Evolutionary conservation across 192 early-diverging fungal genomes (phyloP).

Genomic region (Coemansia biformis): DNA sequence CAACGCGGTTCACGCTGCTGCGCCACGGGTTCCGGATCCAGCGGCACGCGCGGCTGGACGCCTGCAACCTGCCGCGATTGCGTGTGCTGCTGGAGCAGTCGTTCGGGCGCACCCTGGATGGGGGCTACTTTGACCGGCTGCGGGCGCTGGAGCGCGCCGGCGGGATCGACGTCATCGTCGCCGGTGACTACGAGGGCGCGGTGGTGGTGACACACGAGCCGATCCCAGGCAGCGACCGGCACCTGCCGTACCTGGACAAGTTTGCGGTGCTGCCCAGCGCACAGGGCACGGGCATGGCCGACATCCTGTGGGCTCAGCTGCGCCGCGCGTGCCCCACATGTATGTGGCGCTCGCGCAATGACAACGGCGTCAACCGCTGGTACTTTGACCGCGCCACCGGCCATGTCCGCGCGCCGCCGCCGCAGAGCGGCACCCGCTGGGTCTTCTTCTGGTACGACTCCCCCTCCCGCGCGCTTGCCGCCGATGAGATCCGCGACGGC

Average conservation of each 20-base stretch:
- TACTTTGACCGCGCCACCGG: conserved; percentile 91
- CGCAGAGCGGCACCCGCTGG: conserved; percentile 61
- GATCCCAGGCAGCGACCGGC: conserved; percentile 1
- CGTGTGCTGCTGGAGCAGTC: conserved; percentile 65
- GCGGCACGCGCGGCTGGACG: conserved; percentile 51
- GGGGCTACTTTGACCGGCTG: conserved; percentile 52
- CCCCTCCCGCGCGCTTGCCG: conserved; percentile 7
- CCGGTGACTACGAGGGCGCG: conserved; percentile 90
- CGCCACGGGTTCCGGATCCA: conserved; percentile 69
- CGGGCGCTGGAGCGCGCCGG: conserved; percentile 53
- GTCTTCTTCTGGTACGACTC: conserved; percentile 73
- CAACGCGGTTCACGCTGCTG: conserved; percentile 65
- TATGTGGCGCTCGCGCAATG: conserved; percentile 77
- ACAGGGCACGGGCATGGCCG: conserved; percentile 90
- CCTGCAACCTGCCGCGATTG: conserved; percentile 48
- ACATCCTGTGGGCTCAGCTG: conserved; percentile 88
- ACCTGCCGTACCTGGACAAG: conserved; percentile 78
- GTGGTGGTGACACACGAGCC: conserved; percentile 74
- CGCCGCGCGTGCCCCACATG: conserved; percentile 60
- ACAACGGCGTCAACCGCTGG: conserved; percentile 94
- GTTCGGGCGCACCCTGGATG: conserved; percentile 62
- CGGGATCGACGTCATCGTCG: conserved; percentile 65
- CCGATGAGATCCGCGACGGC: conserved; percentile 45
- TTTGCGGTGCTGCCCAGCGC: conserved; percentile 79
- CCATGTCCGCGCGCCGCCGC: conserved; percentile 54